Base-by-base conservation (phyloP, 495 filamentous ascomycete genomes). In the Penicillium coprophilum region DNA sequence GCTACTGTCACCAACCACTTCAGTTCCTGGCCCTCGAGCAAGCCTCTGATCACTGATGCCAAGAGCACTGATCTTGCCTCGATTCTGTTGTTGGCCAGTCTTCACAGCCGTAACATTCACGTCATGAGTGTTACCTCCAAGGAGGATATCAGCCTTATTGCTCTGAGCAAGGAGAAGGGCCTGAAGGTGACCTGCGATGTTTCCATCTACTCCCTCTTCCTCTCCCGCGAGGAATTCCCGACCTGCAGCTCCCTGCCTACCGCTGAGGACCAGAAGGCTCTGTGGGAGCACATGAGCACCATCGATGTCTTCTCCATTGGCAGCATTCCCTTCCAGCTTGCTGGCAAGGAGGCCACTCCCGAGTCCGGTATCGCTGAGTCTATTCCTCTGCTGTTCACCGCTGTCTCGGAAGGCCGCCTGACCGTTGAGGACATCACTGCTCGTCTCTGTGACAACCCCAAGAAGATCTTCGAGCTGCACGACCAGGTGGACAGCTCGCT, bases 241-340 rank as follows among this genome's bases (percentile, higher is more conserved):
- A 77, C 84, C 40, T 90, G 83, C 70, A 75, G 74, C 54, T 80
- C 80, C 62, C 75, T 94, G 52, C 89, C 90, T 9, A 86, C 86
- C 3, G 71, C 71, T 12, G 81, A 83, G 58, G 90, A 93, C 61
- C 90, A 92, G 72, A 79, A 81, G 58, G 87, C 87, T 17, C 78
- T 94, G 9, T 94, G 90, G 90, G 83, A 90, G 57, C 83, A 92
- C 63, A 71, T 92, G 65, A 76, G 69, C 60, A 88, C 80, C 28
- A 92, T 94, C 63, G 90, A 94, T 67, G 84, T 89, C 62, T 92
- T 93, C 80, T 90, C 89, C 2, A 80, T 92, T 55, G 90, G 90
- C 50, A 92, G 87, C 75, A 77, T 91, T 57, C 90, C 90, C 3
- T 93, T 86, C 73, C 88, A 92, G 71, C 74, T 94, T 24, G 88